Percentiles rank a stretch among this genome's conserved stretches.
These are phyloP conservation scores for Phytophthora boehmeriae DNA, from an alignment of 352 stramenopile species.

Conservation along the genomic window DNA sequence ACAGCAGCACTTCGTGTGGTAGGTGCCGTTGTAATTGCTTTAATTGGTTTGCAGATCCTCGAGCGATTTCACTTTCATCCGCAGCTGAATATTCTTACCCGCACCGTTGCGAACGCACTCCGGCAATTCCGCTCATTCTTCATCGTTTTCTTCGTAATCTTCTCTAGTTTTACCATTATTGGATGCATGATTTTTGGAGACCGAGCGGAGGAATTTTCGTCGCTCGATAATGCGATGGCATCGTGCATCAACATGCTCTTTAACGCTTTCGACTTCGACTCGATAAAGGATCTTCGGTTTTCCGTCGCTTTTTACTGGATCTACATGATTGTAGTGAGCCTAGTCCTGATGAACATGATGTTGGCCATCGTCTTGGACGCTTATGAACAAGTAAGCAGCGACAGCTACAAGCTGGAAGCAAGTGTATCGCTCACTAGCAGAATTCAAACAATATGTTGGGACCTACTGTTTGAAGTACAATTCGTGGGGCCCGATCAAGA, in stretches of 20 bases:
- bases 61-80: conserved; percentile 63
- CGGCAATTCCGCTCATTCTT: conserved; percentile 60
- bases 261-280: conserved; percentile 57
- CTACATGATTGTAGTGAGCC: conserved; percentile 68
- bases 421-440: conserved; percentile 25
- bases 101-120: conserved; percentile 54
- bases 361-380: conserved; percentile 70
- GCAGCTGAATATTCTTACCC: conserved; percentile 55
- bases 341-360: conserved; percentile 81
- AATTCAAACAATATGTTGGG: conserved; percentile 28
- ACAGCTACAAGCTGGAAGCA: conserved; percentile 32
- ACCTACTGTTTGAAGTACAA: conserved; percentile 20
- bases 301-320: conserved; percentile 66
- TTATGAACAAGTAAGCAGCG: conserved; percentile 52
- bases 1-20: conserved; percentile 41
- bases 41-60: conserved; percentile 45
- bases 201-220: conserved; percentile 54
- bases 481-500: background rate
- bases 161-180: conserved; percentile 55
- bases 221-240: conserved; percentile 44
- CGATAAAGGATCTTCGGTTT: conserved; percentile 41
- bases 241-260: conserved; percentile 76
- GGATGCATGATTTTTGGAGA: conserved; percentile 62
- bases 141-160: conserved; percentile 60
- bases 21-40: conserved; percentile 35